Conservation (phyloP, 2,329 filamentous ascomycete genomes). For the Gaeumannomyces tritici region DNA sequence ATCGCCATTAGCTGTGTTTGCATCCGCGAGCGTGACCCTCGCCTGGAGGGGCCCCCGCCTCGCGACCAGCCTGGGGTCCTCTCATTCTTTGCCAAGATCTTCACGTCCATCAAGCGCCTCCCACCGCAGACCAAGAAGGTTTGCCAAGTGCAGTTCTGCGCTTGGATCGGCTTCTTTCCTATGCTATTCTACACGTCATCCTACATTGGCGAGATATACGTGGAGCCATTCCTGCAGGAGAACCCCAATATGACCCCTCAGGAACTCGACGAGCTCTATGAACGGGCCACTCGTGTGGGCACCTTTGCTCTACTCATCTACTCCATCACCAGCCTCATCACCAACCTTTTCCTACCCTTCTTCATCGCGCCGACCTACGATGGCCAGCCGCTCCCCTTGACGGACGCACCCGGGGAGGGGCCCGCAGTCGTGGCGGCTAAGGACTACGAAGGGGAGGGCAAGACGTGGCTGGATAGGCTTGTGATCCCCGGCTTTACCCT, state of each 20-base stretch:
- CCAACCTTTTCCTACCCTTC: conserved; percentile 77
- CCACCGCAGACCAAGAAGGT: conserved; percentile 76
- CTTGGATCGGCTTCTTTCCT: conserved; percentile 94
- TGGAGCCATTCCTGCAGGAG: conserved; percentile 66
- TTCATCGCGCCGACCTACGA: conserved; percentile 77
- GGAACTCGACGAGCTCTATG: conserved; percentile 73
- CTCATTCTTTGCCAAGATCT: conserved; percentile 71
- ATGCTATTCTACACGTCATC: conserved; percentile 93
- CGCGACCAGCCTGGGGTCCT: conserved; percentile 56
- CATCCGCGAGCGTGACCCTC: conserved; percentile 74
- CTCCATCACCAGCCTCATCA: conserved; percentile 70
- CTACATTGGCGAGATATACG: conserved; percentile 88
- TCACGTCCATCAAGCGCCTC: conserved; percentile 65
- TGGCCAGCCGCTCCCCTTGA: conserved; percentile 21
- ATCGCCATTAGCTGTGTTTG: conserved; percentile 58
- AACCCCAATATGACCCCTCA: conserved; percentile 69
- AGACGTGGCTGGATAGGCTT: conserved; percentile 47
- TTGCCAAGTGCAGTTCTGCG: conserved; percentile 73
- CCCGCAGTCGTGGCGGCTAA: conserved; percentile 14
- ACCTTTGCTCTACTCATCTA: conserved; percentile 86
- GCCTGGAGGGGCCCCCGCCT: conserved; percentile 54
- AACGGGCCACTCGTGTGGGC: conserved; percentile 74
- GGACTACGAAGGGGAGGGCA: conserved; percentile 22
- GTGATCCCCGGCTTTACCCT: conserved; percentile 79
- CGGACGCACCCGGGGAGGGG: conserved; percentile 20